A percentile compares a stretch with the other conserved stretches of the same genome.
Evolutionary conservation across 805 yeast genomes (phyloP).

Genomic region (Starmerella geochares): DNA sequence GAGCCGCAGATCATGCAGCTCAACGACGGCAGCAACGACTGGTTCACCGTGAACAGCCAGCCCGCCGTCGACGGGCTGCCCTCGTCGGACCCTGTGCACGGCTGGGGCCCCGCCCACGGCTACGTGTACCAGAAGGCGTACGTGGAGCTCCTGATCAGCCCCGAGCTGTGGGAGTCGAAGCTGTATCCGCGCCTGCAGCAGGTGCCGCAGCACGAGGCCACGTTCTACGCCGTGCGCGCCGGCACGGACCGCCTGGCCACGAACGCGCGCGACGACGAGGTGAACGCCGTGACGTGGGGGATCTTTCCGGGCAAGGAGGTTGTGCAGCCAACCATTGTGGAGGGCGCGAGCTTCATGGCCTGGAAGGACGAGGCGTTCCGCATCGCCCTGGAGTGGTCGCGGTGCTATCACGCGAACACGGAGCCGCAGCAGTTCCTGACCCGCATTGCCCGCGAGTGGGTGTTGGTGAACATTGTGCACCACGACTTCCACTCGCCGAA

Average conservation of each 20-base stretch:
- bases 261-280: slow-evolving; percentile 63
- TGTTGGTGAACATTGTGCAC: slow-evolving; percentile 79
- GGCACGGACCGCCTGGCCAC: slow-evolving; percentile 46
- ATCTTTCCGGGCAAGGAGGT: slow-evolving; percentile 93
- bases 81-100: slow-evolving; percentile 61
- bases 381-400: slow-evolving; percentile 68
- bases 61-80: slow-evolving; percentile 76
- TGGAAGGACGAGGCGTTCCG: slow-evolving; percentile 95
- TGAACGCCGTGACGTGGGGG: slow-evolving; percentile 98
- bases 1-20: slow-evolving; percentile 49
- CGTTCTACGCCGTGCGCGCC: slow-evolving; percentile 61
- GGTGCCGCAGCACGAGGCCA: slow-evolving; percentile 37
- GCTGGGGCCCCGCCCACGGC: slow-evolving; percentile 95
- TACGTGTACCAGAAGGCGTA: slow-evolving; percentile 92
- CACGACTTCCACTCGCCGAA: slow-evolving; percentile 48
- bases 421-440: slow-evolving; percentile 38
- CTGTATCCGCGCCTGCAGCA: slow-evolving; percentile 41
- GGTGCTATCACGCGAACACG: slow-evolving; percentile 29
- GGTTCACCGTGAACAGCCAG: slow-evolving; percentile 83
- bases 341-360: slow-evolving; percentile 79
- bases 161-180: slow-evolving; percentile 35
- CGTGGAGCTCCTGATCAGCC: slow-evolving; percentile 72
- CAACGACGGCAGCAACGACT: slow-evolving; percentile 46
- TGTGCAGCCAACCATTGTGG: slow-evolving; percentile 92
- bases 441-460: slow-evolving; percentile 47